phyloP scores from a whole-genome alignment of 129 eudicot species.

The Centella asiatica region DNA sequence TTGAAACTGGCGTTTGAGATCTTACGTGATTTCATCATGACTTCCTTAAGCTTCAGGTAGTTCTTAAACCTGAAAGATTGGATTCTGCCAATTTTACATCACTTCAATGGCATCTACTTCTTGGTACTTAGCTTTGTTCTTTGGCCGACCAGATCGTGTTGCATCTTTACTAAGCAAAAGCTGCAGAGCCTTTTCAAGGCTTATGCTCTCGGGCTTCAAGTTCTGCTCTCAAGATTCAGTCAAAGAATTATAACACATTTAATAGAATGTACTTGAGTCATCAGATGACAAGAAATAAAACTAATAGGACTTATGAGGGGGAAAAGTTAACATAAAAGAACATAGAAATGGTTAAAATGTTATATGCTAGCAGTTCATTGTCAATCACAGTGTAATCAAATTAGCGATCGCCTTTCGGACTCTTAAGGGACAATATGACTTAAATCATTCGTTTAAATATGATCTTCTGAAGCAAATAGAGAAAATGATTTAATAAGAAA shows the following conservation, averaged over 20 bases:
- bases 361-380: neutral
- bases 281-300: neutral
- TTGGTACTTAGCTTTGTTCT: slow-evolving; percentile 30
- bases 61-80: neutral
- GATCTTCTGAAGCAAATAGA: neutral
- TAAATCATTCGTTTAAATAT: neutral
- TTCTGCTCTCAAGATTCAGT: slow-evolving; percentile 33
- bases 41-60: neutral
- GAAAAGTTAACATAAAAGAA: neutral
- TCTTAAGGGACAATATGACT: neutral
- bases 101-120: slow-evolving; percentile 19
- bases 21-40: too few relatives aligned
- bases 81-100: slow-evolving; percentile 3
- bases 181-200: slow-evolving; percentile 63
- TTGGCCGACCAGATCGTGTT: slow-evolving; percentile 66
- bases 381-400: neutral
- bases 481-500: neutral
- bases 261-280: neutral
- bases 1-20: too few relatives aligned
- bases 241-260: neutral
- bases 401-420: neutral
- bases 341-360: neutral
- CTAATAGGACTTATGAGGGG: neutral
- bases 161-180: slow-evolving; percentile 61
- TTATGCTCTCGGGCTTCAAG: slow-evolving; percentile 45